phyloP scores from a whole-genome alignment of 352 stramenopile genomes.

The Phytopythium kandeliae region DNA sequence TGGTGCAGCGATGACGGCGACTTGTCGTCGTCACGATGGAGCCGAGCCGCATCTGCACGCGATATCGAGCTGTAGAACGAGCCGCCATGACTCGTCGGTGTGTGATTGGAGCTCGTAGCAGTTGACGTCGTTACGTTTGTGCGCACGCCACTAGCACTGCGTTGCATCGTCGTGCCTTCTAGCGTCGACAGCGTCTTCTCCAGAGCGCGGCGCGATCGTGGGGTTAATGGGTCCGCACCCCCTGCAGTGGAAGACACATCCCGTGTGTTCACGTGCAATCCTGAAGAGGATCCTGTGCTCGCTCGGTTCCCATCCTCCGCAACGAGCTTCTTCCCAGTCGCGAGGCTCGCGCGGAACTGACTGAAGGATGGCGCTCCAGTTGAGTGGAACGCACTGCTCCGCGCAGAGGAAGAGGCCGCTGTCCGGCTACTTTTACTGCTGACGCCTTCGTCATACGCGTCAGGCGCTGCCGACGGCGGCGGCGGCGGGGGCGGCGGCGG shows the following conservation, averaged over 20 bases:
- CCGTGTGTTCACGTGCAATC: conserved; percentile 13
- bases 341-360: conserved; percentile 11
- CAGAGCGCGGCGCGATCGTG: conserved; percentile 36
- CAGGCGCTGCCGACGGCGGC: conserved; percentile 6
- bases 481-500: conserved; percentile 21
- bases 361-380: conserved; percentile 12
- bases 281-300: not conserved
- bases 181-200: conserved; percentile 35
- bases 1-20: conserved; percentile 10
- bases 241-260: not conserved
- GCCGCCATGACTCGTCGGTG: conserved; percentile 10
- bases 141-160: conserved; percentile 5
- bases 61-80: conserved; percentile 22
- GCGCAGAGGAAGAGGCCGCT: not conserved
- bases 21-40: conserved; percentile 6
- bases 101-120: conserved; percentile 23
- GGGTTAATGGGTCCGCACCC: conserved; percentile 41
- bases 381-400: not conserved
- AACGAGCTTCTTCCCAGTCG: not conserved
- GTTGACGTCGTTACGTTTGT: conserved; percentile 20
- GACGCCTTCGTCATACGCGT: not conserved
- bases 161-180: conserved; percentile 9
- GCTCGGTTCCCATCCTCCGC: not conserved
- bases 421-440: not conserved
- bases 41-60: not conserved